Percentiles rank a stretch among this genome's conserved stretches.
phyloP scores from a whole-genome alignment of 352 stramenopile species.

The Phytopythium vexans region DNA sequence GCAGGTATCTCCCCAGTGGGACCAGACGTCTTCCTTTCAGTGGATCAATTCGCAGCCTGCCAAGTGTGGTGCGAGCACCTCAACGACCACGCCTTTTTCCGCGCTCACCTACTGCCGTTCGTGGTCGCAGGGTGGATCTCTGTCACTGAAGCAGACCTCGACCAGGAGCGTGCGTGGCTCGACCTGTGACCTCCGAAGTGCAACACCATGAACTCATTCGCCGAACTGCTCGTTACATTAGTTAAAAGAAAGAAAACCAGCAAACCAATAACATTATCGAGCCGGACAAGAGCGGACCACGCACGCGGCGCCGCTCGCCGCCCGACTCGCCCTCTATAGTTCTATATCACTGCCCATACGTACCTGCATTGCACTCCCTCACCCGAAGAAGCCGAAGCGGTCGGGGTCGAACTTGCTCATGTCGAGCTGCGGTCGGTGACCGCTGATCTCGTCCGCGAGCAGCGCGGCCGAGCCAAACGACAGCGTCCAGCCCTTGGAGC shows the following conservation, averaged over 20 bases:
- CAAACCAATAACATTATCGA: slow-evolving; percentile 22
- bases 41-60: slow-evolving; percentile 37
- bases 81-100: slow-evolving; percentile 13
- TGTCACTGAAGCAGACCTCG: slow-evolving; percentile 9
- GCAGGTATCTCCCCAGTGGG: slow-evolving; percentile 8
- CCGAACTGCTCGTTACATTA: background rate
- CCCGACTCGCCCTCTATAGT: slow-evolving; percentile 2
- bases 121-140: slow-evolving; percentile 22
- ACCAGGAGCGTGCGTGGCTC: slow-evolving; percentile 19
- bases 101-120: slow-evolving; percentile 15
- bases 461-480: slow-evolving; percentile 76
- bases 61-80: slow-evolving; percentile 1
- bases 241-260: background rate
- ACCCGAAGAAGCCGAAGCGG: slow-evolving; percentile 74
- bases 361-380: slow-evolving; percentile 3
- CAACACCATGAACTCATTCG: background rate
- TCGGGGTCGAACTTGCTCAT: slow-evolving; percentile 81
- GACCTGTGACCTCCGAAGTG: slow-evolving; percentile 5
- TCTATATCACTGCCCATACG: slow-evolving; percentile 3
- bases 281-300: background rate
- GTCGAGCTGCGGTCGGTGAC: slow-evolving; percentile 70
- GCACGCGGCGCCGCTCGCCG: slow-evolving; percentile 1
- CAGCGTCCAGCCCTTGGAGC: slow-evolving; percentile 83
- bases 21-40: slow-evolving; percentile 23
- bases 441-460: slow-evolving; percentile 80